Percentiles rank a stretch among this genome's conserved stretches.
Conservation (phyloP, 1,284 basidiomycete species). For the Ustilago cynodontis region DNA sequence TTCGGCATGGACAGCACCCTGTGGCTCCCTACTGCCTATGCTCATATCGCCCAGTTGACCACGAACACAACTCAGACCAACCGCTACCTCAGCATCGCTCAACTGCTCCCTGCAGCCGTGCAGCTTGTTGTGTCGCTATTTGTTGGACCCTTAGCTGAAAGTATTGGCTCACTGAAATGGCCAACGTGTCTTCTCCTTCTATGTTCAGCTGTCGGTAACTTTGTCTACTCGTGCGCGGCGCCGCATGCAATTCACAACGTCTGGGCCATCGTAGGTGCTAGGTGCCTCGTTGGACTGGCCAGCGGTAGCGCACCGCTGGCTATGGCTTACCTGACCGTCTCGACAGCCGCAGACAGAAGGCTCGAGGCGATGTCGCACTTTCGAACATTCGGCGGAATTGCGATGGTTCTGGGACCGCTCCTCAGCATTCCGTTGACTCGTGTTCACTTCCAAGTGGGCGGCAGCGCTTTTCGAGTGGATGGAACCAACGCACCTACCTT, state of each 20-base stretch:
- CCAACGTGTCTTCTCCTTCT: constrained; percentile 5
- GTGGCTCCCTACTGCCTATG: constrained; percentile 25
- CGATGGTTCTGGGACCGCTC: constrained; percentile 17
- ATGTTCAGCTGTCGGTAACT: constrained; percentile 19
- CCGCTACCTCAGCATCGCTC: constrained; percentile 20
- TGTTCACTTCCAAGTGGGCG: constrained; percentile 13
- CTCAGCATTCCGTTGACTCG: constrained; percentile 26
- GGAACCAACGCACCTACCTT: constrained; percentile 24
- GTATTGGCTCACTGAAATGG: constrained; percentile 17
- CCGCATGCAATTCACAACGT: constrained; percentile 14
- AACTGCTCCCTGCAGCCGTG: constrained; percentile 20
- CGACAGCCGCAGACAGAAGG: constrained; percentile 9
- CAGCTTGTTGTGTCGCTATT: constrained; percentile 22
- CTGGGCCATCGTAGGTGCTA: constrained; percentile 21
- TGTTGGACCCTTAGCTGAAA: constrained; percentile 13
- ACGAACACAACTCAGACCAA: neutral
- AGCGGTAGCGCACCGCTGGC: constrained; percentile 20
- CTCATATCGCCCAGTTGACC: constrained; percentile 12
- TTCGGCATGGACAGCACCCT: constrained; percentile 29
- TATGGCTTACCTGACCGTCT: constrained; percentile 15
- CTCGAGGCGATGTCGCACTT: constrained; percentile 19
- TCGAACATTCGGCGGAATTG: constrained; percentile 16
- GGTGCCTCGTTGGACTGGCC: constrained; percentile 15
- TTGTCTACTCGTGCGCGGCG: constrained; percentile 15
- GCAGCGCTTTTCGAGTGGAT: constrained; percentile 9